Evolutionary conservation across 2,329 filamentous ascomycete species (phyloP).

Genomic region (Aspergillus sp.): DNA sequence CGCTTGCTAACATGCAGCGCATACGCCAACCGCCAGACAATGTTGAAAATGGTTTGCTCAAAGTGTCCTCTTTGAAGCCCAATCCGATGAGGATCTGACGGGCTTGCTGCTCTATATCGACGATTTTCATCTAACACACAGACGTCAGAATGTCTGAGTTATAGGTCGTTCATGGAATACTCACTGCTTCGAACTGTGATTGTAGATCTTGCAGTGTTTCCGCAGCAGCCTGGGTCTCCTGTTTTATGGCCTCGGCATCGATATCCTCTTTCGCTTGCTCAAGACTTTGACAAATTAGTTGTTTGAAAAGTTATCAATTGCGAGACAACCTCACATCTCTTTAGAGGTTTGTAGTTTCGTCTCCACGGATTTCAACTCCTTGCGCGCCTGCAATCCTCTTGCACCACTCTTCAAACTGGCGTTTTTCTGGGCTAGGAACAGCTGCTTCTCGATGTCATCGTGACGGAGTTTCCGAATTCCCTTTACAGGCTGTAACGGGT

Average conservation of each 20-base stretch:
- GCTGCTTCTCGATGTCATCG: conserved; percentile 59
- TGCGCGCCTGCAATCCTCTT: conserved; percentile 73
- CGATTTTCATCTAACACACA: conserved; percentile 49
- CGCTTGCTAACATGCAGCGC: conserved; percentile 64
- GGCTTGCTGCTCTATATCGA: conserved; percentile 65
- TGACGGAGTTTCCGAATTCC: conserved; percentile 64
- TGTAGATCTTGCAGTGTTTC: conserved; percentile 71
- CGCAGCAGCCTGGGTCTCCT: conserved; percentile 67
- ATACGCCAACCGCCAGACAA: conserved; percentile 79
- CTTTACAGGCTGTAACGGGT: conserved; percentile 59
- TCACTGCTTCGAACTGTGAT: conserved; percentile 63
- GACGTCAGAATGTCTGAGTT: background rate
- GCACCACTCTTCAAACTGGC: conserved; percentile 73
- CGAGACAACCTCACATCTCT: conserved; percentile 44
- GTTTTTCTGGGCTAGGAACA: conserved; percentile 72
- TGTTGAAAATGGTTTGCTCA: conserved; percentile 60
- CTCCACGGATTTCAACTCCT: conserved; percentile 69
- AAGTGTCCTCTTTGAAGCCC: conserved; percentile 65
- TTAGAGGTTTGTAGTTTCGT: conserved; percentile 62
- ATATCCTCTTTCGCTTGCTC: conserved; percentile 59
- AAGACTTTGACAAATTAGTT: conserved; percentile 27
- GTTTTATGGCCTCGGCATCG: conserved; percentile 55
- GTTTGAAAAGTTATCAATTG: background rate
- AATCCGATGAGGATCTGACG: conserved; percentile 67
- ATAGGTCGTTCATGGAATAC: background rate